phyloP scores from a whole-genome alignment of 2,329 filamentous ascomycete genomes.

The Colletotrichum siamense region DNA sequence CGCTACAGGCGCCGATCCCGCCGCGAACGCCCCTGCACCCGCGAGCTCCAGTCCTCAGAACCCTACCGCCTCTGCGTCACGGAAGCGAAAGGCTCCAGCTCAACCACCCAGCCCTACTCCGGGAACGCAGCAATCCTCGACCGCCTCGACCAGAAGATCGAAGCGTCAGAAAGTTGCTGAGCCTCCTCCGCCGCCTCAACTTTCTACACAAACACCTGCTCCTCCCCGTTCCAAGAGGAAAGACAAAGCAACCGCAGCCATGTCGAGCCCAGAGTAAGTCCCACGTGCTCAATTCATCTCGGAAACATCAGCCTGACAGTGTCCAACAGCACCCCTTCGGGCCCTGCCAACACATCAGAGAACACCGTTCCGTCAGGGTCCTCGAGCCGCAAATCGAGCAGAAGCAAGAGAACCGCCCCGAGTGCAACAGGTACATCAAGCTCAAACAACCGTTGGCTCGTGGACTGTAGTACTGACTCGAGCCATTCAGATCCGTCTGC shows the following conservation, averaged over 20 bases:
- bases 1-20: constrained; percentile 42
- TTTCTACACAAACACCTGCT: constrained; percentile 22
- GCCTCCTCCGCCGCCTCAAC: constrained; percentile 36
- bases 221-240: constrained; percentile 59
- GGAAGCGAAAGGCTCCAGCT: constrained; percentile 78
- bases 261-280: constrained; percentile 76
- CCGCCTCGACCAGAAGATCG: constrained; percentile 60
- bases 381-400: constrained; percentile 75
- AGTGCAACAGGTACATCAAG: constrained; percentile 41
- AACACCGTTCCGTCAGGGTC: constrained; percentile 61
- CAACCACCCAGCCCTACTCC: constrained; percentile 53
- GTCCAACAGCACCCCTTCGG: constrained; percentile 58
- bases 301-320: background rate
- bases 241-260: constrained; percentile 66
- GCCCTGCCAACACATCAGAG: constrained; percentile 67
- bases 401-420: constrained; percentile 70
- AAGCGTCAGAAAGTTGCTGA: constrained; percentile 75
- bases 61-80: constrained; percentile 53
- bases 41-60: constrained; percentile 44
- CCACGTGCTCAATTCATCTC: background rate
- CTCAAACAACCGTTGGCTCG: background rate
- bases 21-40: constrained; percentile 46
- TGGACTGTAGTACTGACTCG: background rate
- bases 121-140: constrained; percentile 13
- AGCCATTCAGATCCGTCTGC: constrained; percentile 37